Evolutionary conservation across 331 rosid species (phyloP).

Genomic region (Pyracantha coccinea): DNA sequence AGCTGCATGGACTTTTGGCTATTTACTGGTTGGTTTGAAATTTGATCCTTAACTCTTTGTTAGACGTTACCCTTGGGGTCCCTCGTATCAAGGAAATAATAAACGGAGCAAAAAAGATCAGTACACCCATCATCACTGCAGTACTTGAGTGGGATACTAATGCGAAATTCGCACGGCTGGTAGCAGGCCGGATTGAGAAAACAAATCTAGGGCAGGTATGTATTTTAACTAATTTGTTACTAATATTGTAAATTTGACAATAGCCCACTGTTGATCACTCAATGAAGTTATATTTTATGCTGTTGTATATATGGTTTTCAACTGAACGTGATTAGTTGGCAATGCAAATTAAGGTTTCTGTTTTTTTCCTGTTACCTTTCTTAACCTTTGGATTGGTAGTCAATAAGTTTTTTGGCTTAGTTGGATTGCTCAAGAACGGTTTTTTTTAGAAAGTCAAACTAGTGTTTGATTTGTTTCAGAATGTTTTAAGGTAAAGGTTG

Average conservation of each 20-base stretch:
- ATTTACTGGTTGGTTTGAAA: slow-evolving; percentile 18
- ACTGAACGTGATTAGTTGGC: neutral
- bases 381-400: neutral
- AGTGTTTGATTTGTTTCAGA: neutral
- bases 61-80: slow-evolving; percentile 92
- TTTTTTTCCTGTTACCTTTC: neutral
- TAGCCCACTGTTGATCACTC: neutral
- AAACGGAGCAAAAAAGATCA: slow-evolving; percentile 62
- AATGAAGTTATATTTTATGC: neutral
- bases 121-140: slow-evolving; percentile 88
- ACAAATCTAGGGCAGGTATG: slow-evolving; percentile 89
- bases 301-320: neutral
- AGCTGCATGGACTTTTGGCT: slow-evolving; percentile 9
- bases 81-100: slow-evolving; percentile 97
- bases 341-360: neutral
- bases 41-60: slow-evolving; percentile 38
- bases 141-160: slow-evolving; percentile 49
- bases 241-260: neutral
- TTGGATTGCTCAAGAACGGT: neutral
- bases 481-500: neutral
- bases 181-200: slow-evolving; percentile 86
- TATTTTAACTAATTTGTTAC: slow-evolving; percentile 15
- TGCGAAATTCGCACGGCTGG: slow-evolving; percentile 55
- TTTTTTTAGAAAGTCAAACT: neutral
- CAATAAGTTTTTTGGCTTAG: neutral